phyloP scores from a whole-genome alignment of 495 filamentous ascomycete genomes.

The Penicillium goetzii region DNA sequence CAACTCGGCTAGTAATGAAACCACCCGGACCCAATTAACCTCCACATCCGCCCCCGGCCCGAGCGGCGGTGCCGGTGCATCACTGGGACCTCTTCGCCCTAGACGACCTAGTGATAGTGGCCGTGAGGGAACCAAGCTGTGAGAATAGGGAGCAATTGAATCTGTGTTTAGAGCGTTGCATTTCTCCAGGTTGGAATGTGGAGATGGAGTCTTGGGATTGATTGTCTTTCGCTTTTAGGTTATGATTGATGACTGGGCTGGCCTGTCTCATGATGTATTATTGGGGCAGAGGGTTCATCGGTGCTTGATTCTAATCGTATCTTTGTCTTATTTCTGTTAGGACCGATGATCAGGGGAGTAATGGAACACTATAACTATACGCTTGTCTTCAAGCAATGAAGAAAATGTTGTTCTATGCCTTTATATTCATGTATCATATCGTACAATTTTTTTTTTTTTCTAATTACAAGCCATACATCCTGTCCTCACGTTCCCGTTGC shows the following conservation, averaged over 20 bases:
- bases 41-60: conserved; percentile 34
- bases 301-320: not conserved
- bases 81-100: conserved; percentile 35
- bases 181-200: conserved; percentile 14
- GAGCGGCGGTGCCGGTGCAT: conserved; percentile 32
- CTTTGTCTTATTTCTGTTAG: not conserved
- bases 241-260: conserved; percentile 12
- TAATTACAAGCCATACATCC: no score
- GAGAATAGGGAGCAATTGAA: conserved; percentile 6
- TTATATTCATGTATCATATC: no score
- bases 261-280: not conserved
- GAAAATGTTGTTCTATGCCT: no score
- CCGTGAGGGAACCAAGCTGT: conserved; percentile 52
- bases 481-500: no score
- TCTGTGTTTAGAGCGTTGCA: conserved; percentile 25
- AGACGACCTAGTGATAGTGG: conserved; percentile 50
- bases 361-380: not conserved
- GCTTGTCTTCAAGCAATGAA: no score
- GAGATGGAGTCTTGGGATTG: conserved; percentile 16
- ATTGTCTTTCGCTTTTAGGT: not conserved
- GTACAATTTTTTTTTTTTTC: no score
- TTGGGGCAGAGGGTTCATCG: not conserved
- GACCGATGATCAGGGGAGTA: not conserved
- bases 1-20: conserved; percentile 23
- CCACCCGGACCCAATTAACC: conserved; percentile 22